These are phyloP conservation scores for Calophaca sinica DNA, from an alignment of 306 rosid genomes.

Conservation along the genomic window DNA sequence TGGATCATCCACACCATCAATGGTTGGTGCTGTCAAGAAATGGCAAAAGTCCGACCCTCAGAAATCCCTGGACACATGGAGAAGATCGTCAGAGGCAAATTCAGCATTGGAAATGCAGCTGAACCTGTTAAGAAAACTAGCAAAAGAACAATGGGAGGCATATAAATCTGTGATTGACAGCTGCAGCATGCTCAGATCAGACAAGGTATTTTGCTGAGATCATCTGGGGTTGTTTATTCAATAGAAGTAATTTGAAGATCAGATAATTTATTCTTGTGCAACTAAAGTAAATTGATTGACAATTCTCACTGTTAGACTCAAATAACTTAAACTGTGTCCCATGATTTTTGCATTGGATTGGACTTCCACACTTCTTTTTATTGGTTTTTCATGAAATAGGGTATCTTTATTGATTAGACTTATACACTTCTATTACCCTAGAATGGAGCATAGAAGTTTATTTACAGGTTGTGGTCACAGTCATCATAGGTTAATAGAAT, in stretches of 20 bases:
- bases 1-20: conserved; percentile 97
- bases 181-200: conserved; percentile 77
- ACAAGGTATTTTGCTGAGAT: conserved; percentile 64
- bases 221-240: conserved; percentile 27
- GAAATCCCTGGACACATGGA: conserved; percentile 79
- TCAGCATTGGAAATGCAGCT: conserved; percentile 77
- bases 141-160: conserved; percentile 84
- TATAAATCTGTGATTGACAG: conserved; percentile 64
- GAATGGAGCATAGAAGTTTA: conserved; percentile 31
- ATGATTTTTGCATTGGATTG: conserved; percentile 4
- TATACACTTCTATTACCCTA: neutral
- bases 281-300: conserved; percentile 31
- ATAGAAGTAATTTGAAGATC: conserved; percentile 33
- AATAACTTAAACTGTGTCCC: conserved; percentile 11
- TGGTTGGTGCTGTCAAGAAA: conserved; percentile 95
- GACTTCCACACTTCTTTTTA: conserved; percentile 13
- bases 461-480: conserved; percentile 21
- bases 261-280: conserved; percentile 19
- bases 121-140: conserved; percentile 66
- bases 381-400: conserved; percentile 28
- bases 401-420: conserved; percentile 22
- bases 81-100: conserved; percentile 83
- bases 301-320: conserved; percentile 31
- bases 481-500: conserved; percentile 33
- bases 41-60: conserved; percentile 93